Evolutionary conservation across 768 basidiomycete genomes (phyloP), one percentile per base, ranked within the genome.

Genomic region (Rhodotorula babjevae): DNA sequence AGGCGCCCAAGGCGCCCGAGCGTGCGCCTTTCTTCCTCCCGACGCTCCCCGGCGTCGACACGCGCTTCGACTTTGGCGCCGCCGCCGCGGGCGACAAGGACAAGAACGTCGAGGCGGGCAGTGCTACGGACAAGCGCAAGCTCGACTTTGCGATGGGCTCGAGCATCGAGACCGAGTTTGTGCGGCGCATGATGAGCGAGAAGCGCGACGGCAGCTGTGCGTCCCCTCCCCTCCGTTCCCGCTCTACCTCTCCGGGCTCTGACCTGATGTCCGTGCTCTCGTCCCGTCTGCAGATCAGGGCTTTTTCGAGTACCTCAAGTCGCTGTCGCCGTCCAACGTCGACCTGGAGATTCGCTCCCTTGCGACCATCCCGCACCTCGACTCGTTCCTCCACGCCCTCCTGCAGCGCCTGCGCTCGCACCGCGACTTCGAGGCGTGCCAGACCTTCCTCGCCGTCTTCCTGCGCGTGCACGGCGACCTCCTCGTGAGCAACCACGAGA

Each of bases 1-100:
- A 96, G 74, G 87, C 93, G 0, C 93, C 93, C 14, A 97, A 98
- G 81, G 90, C 89, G 36, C 92, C 92, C 21, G 95, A 97, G 82
- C 87, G 92, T 71, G 95, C 93, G 2, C 96, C 96, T 0, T 99
- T 99, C 84, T 99, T 98, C 84, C 83, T 99, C 25, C 96, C 95
- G 31, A 92, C 93, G 1, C 82, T 97, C 19, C 89, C 90, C 9
- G 95, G 93, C 19, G 86, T 93, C 19, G 92, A 94, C 68, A 85
- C 87, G 27, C 86, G 91, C 27, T 95, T 97, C 80, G 90, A 87
- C 23, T 79, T 89, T 11, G 82, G 75, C n/a, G 74, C 31, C 2
- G 33, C 11, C 14, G n/a, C 73, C 33, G 64, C 70, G 27, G 50
- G 60, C 6, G 63, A 68, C 25, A 74, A 80, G 79, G 70, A 82